These are phyloP conservation scores for Candida pseudofarinosa DNA, from an alignment of 805 yeast species.

Conservation along the genomic window DNA sequence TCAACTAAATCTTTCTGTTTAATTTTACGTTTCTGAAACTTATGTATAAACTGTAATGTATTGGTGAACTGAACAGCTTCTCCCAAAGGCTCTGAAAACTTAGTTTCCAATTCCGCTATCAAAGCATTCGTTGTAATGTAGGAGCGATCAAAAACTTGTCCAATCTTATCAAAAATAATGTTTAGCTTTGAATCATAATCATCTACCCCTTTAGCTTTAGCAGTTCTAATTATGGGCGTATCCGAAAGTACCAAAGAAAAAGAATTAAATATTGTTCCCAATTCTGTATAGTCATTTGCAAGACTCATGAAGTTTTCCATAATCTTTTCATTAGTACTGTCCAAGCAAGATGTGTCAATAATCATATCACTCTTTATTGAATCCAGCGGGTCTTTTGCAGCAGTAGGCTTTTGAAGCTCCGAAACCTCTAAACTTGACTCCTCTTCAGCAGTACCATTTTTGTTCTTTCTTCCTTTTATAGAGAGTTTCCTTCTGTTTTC, in stretches of 20 bases:
- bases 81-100: slow-evolving; percentile 64
- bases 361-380: slow-evolving; percentile 6
- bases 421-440: slow-evolving; percentile 1
- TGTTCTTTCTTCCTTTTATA: slow-evolving; percentile 18
- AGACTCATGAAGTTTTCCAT: slow-evolving; percentile 54
- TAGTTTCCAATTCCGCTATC: slow-evolving; percentile 49
- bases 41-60: slow-evolving; percentile 54
- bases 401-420: slow-evolving; percentile 1
- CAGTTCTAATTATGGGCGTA: slow-evolving; percentile 13
- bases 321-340: slow-evolving; percentile 53
- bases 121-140: slow-evolving; percentile 50
- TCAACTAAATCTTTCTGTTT: slow-evolving; percentile 31
- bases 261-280: slow-evolving; percentile 58
- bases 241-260: slow-evolving; percentile 48
- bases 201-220: slow-evolving; percentile 15
- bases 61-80: slow-evolving; percentile 66
- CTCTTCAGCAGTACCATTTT: slow-evolving; percentile 8
- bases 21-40: slow-evolving; percentile 47
- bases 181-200: slow-evolving; percentile 28
- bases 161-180: slow-evolving; percentile 64
- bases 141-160: slow-evolving; percentile 78
- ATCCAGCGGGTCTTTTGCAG: neutral
- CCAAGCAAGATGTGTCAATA: slow-evolving; percentile 42
- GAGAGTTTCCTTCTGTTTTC: slow-evolving; percentile 23
- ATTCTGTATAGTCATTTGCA: slow-evolving; percentile 63